Evolutionary conservation across 2,329 filamentous ascomycete genomes (phyloP).

Genomic region (Beauveria australis): DNA sequence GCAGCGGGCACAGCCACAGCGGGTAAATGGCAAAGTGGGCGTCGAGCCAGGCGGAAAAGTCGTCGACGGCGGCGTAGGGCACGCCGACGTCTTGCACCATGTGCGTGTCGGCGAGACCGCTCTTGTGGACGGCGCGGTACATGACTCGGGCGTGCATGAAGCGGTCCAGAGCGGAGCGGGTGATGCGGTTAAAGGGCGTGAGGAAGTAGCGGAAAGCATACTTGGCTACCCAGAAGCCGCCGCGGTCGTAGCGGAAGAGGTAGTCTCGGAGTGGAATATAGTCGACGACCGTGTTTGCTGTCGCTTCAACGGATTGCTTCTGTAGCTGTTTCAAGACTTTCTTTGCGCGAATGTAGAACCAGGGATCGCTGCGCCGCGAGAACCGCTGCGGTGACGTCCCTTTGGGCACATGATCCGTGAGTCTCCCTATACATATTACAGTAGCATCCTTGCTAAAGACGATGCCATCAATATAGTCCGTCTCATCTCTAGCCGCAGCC

Average conservation of each 20-base stretch:
- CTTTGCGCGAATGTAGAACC: conserved; percentile 65
- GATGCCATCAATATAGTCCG: conserved; percentile 64
- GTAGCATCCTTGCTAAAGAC: conserved; percentile 48
- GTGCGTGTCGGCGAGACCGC: conserved; percentile 50
- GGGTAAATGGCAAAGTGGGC: conserved; percentile 40
- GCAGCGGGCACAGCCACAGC: conserved; percentile 48
- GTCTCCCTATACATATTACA: conserved; percentile 52
- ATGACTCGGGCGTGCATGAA: conserved; percentile 57
- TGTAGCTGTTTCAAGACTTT: conserved; percentile 25
- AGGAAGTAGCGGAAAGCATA: conserved; percentile 58
- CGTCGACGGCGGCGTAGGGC: conserved; percentile 31
- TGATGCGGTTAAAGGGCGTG: conserved; percentile 56
- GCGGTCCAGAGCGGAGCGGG: conserved; percentile 51
- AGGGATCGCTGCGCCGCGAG: conserved; percentile 53
- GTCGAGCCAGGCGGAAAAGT: conserved; percentile 43
- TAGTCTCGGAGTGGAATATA: conserved; percentile 57
- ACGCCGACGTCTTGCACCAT: conserved; percentile 58
- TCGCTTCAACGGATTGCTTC: background rate
- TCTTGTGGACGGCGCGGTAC: conserved; percentile 57
- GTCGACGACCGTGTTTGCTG: conserved; percentile 27
- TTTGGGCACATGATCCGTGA: conserved; percentile 39
- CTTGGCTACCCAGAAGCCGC: conserved; percentile 53
- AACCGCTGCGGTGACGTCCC: conserved; percentile 36
- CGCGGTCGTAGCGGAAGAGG: conserved; percentile 55
- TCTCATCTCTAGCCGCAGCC: conserved; percentile 27